Evolutionary conservation across 805 yeast species (phyloP).

Genomic region (Kurtzmaniella fragi): DNA sequence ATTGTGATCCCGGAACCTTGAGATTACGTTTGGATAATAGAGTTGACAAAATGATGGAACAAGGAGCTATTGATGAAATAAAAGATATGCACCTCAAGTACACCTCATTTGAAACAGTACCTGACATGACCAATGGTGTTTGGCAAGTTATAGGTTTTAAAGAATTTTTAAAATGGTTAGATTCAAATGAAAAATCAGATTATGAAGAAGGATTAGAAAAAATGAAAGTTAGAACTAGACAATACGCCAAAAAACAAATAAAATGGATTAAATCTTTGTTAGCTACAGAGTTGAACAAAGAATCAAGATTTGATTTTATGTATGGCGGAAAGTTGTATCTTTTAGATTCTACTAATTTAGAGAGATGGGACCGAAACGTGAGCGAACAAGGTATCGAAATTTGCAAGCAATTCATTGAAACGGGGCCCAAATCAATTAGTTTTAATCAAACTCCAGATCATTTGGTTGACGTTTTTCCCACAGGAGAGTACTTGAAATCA

Average conservation of each 20-base stretch:
- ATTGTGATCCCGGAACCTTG: slow-evolving; percentile 54
- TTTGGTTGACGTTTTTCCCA: slow-evolving; percentile 21
- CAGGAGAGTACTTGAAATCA: slow-evolving; percentile 11
- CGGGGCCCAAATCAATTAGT: slow-evolving; percentile 22
- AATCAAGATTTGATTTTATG: slow-evolving; percentile 37
- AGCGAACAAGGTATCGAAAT: slow-evolving; percentile 49
- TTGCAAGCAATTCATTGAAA: slow-evolving; percentile 28
- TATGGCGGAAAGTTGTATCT: slow-evolving; percentile 64
- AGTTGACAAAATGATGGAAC: slow-evolving; percentile 76
- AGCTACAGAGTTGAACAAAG: slow-evolving; percentile 53
- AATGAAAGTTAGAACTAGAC: slow-evolving; percentile 82
- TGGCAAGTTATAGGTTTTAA: slow-evolving; percentile 96
- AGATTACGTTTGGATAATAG: slow-evolving; percentile 65
- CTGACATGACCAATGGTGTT: slow-evolving; percentile 66
- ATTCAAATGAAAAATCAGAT: slow-evolving; percentile 12
- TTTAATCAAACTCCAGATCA: slow-evolving; percentile 23
- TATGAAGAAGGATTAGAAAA: slow-evolving; percentile 51
- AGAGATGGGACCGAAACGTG: slow-evolving; percentile 56
- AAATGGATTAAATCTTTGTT: slow-evolving; percentile 83
- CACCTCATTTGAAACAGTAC: slow-evolving; percentile 22
- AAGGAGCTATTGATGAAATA: slow-evolving; percentile 71
- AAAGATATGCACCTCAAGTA: slow-evolving; percentile 49
- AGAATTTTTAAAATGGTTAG: slow-evolving; percentile 75
- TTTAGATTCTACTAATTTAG: slow-evolving; percentile 72
- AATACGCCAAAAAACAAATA: slow-evolving; percentile 82